Evolutionary conservation across 345 rosid species (phyloP), one percentile per base, ranked within the genome.

Genomic region (Eucalyptus curtisii): DNA sequence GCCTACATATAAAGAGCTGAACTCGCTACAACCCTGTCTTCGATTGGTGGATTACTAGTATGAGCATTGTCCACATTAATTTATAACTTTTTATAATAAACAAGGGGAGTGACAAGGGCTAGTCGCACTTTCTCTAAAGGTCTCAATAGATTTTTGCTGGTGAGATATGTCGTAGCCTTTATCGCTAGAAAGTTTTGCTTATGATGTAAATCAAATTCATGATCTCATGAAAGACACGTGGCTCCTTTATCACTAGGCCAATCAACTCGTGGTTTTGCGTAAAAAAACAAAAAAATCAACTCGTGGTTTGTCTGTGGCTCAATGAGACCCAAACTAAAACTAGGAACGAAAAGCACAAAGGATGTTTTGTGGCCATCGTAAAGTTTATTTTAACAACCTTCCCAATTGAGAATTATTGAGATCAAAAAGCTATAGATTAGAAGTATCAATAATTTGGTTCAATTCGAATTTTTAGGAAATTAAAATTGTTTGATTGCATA

Each of bases 401-500:
- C 79, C 42, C 3, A 3, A 12, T n/a, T 10, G 6, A 66, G 79
- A 31, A 31, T 31, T 31, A 31, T 66, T 16, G 22, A 31, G 37
- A 9, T 66, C 11, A 1, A 37, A 15, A 66, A 31, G 22, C 6
- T 16, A 19, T 4, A 66, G 7, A 16, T 16, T 52, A 52, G 25
- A 52, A 20, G 57, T 52, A 52, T 52, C 2, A 19, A 52, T 52
- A 20, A 52, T 52, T 52, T 0, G 10, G 57, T 52, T 19, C 2
- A 0, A 50, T 50, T 50, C 19, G 6, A 2, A 50, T 16, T 50
- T 50, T 50, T 50, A 50, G 53, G 7, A 50, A 50, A 50, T 50
- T 1, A 50, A 50, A 50, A 50, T 22, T 7, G 17, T 50, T 50
- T 50, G 1, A 1, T 0, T 17, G 2, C 22, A 50, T 7, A 1